A percentile compares a stretch with the other conserved stretches of the same genome.
These are phyloP conservation scores for Neofusicoccum ribis DNA, from an alignment of 2,329 filamentous ascomycete species.

Conservation along the genomic window DNA sequence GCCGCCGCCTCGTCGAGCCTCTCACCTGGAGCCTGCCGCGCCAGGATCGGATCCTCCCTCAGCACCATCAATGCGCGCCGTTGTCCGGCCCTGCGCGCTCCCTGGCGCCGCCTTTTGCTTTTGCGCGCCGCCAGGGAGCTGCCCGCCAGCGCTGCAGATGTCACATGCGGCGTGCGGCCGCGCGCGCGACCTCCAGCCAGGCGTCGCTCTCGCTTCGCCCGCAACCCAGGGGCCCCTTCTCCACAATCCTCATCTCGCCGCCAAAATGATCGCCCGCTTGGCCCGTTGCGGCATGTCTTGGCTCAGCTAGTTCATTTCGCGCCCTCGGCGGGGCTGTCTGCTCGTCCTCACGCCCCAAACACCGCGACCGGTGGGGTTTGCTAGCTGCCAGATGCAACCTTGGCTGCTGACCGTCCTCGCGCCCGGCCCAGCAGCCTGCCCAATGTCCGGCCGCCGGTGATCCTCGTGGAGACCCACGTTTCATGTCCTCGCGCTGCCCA, in stretches of 20 bases:
- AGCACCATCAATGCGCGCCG: constrained; percentile 1
- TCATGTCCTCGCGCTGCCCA: constrained; percentile 6
- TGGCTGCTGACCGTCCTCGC: constrained; percentile 15
- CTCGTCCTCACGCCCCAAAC: not conserved
- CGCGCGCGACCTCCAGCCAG: not conserved
- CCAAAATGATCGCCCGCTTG: constrained; percentile 12
- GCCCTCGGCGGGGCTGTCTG: not conserved
- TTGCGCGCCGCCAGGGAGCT: not conserved
- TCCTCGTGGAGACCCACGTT: not conserved
- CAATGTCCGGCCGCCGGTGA: constrained; percentile 8
- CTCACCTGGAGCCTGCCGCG: constrained; percentile 7
- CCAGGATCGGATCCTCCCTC: constrained; percentile 19
- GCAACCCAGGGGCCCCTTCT: constrained; percentile 5
- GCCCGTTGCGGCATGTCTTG: constrained; percentile 8
- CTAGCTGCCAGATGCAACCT: constrained; percentile 15
- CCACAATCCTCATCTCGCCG: constrained; percentile 19
- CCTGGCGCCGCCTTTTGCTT: constrained; percentile 4
- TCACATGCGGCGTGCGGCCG: constrained; percentile 3
- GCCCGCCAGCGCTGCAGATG: not conserved
- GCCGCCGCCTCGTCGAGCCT: not conserved
- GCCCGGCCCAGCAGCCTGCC: not conserved
- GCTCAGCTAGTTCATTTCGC: constrained; percentile 13
- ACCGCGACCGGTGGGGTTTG: constrained; percentile 8
- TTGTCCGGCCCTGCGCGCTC: not conserved
- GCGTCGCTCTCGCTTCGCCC: not conserved